Base-by-base conservation (phyloP, 2,329 filamentous ascomycete species). In the Aspergillus fumigatus region DNA sequence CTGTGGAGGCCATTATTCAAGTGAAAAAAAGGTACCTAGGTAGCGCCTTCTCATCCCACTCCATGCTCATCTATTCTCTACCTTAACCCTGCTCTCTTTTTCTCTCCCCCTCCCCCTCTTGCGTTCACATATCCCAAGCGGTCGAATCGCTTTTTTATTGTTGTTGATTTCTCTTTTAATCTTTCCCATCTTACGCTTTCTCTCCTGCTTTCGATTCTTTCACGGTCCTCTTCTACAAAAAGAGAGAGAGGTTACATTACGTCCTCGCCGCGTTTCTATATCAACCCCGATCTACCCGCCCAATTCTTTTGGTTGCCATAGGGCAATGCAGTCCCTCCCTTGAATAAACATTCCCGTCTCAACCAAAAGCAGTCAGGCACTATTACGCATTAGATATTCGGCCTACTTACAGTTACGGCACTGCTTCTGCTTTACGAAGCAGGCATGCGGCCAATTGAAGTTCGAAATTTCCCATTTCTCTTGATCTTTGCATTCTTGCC, bases 371-470 rank as follows among this genome's bases (percentile, higher is more conserved):
- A 51, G 41, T 45, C 38, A 51, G 54, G 26, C 7, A 48, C 21
- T 50, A 47, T 26, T 52, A 38, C 56, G 41, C 53, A 52, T 50
- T 41, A 11, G 27, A 29, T 29, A 56, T 48, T 55, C 53, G 51
- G 53, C 53, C 21, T 47, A 43, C 49, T 56, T 59, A 38, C 32
- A 17, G 32, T 56, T 59, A 17, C 32, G n/a, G 32, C 55, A 61
- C 67, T 63, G 60, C 66, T 67, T 67, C 63, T 47, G 64, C 52
- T 62, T 58, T 53, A 53, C 56, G 61, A 68, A 68, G 70, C 67
- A 75, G 74, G 70, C 64, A 77, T 77, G 74, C 69, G 69, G 68
- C 64, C 69, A 62, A 66, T 67, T 70, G 68, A 70, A 60, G 59
- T 63, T 57, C 57, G 64, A 51, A 64, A 55, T 64, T 55, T 54